phyloP scores from a whole-genome alignment of 2,329 filamentous ascomycete genomes.

The Aspergillus fructus region DNA sequence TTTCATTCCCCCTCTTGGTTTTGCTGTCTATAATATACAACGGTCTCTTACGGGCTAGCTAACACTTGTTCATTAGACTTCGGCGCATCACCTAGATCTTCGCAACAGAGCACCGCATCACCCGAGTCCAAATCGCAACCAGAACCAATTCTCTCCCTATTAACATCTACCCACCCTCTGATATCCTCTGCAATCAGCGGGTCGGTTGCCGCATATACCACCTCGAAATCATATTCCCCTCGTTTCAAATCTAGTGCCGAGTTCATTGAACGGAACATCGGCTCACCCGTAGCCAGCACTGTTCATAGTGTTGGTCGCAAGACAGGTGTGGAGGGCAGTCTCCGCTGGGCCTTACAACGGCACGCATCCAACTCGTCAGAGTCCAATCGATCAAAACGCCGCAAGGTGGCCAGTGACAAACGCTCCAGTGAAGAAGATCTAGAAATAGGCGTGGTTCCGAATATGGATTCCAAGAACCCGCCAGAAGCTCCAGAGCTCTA shows the following conservation, averaged over 20 bases:
- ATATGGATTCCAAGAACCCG: constrained; percentile 21
- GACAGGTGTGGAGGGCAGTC: constrained; percentile 82
- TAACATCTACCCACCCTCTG: constrained; percentile 84
- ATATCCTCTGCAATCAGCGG: constrained; percentile 81
- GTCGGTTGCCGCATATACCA: constrained; percentile 80
- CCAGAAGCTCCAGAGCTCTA: constrained; percentile 65
- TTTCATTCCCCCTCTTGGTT: background rate
- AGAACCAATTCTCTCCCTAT: constrained; percentile 80
- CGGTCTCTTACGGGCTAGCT: background rate
- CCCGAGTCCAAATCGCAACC: constrained; percentile 52
- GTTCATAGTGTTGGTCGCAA: constrained; percentile 79
- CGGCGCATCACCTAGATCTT: constrained; percentile 60
- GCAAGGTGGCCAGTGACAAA: constrained; percentile 42
- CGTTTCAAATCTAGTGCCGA: constrained; percentile 86
- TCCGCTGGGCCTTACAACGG: constrained; percentile 74
- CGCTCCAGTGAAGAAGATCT: constrained; percentile 45
- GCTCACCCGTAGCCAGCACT: constrained; percentile 77
- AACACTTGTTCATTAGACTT: constrained; percentile 53
- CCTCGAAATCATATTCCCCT: constrained; percentile 86
- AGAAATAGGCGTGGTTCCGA: constrained; percentile 40
- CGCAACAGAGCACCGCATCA: constrained; percentile 33
- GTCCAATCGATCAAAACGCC: constrained; percentile 41
- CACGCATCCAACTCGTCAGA: constrained; percentile 35
- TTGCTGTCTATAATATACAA: background rate
- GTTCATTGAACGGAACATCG: constrained; percentile 84